phyloP scores from a whole-genome alignment of 768 basidiomycete species.

The Gloeostereum incarnatum region DNA sequence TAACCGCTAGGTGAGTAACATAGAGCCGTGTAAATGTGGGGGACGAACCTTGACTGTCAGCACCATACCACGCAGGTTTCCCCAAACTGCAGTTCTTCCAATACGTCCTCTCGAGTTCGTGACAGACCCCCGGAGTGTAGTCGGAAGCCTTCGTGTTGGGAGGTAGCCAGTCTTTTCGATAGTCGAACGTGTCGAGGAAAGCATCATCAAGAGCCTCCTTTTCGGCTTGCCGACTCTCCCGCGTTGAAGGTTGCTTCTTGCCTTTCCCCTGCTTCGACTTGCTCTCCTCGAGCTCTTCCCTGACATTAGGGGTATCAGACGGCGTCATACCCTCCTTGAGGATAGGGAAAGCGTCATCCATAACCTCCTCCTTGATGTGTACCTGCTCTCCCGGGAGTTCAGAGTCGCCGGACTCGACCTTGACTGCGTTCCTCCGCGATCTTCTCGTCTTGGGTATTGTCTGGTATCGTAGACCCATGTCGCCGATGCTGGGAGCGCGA shows the following conservation, averaged over 20 bases:
- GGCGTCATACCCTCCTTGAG: too few species aligned
- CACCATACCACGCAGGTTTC: constrained; percentile 95
- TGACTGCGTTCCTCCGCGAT: constrained; percentile 31
- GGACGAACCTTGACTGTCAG: constrained; percentile 79
- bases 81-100: constrained; percentile 90
- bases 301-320: too few species aligned
- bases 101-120: constrained; percentile 77
- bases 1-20: constrained; percentile 16
- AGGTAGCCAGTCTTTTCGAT: constrained; percentile 73
- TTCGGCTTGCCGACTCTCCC: constrained; percentile 40
- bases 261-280: constrained; percentile 27
- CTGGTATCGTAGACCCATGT: constrained; percentile 48
- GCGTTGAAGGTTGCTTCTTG: constrained; percentile 36
- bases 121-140: constrained; percentile 85
- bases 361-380: constrained; percentile 39
- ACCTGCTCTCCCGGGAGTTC: constrained; percentile 18
- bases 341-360: constrained; percentile 28
- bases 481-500: constrained; percentile 63
- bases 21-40: too few species aligned
- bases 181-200: constrained; percentile 69
- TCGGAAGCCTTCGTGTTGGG: constrained; percentile 60
- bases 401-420: constrained; percentile 34
- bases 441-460: constrained; percentile 26
- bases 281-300: constrained; percentile 8
- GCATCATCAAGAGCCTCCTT: constrained; percentile 31